Base-by-base conservation (phyloP, 1,139 yeast genomes). In the Hyphopichia khmerensis region DNA sequence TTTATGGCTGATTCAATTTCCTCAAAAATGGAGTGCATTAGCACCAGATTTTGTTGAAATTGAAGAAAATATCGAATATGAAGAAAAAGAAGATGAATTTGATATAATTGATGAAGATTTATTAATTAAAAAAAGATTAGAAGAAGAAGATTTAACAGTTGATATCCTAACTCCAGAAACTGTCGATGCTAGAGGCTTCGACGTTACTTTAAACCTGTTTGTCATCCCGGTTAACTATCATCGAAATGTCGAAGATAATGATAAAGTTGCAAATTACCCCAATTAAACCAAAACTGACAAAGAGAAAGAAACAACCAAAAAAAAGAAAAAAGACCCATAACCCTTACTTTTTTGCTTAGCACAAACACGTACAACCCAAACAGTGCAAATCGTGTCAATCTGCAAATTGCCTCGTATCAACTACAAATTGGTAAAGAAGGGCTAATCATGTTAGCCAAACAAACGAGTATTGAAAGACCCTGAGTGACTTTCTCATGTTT, bases 1-100 rank as follows among this genome's bases (percentile, higher is more conserved):
- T 58, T 60, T 87, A 39, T 93, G 97, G 97, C 81, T 87, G 43
- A 79, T 88, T 15, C 80, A 79, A 36, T 80, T 87, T 33, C 95
- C 96, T 0, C 97, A 90, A 55, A 87, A 88, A 64, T 91, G 99
- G 99, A 86, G 96, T 62, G 96, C 97, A 0, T 71, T 91, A 51
- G 98, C 98, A 0, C 98, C 98, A 0, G 99, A 93, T 62, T 91
- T 93, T 59, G 96, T 87, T 42, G 98, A 91, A 60, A 83, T 91
- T 35, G 97, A 91, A 58, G 96, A 91, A 56, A 91, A 90, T 56
- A 84, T 89, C 13, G 90, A 87, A 47, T 91, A 91, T 61, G 80
- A 82, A 48, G 99, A 91, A 56, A 77, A 78, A 45, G 99, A 91
- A 60, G 96, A 90, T 60, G 99, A 91, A 62, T 91, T 91, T 62